Conservation (phyloP, 257 asterid genomes). For the Solanum okadae region DNA sequence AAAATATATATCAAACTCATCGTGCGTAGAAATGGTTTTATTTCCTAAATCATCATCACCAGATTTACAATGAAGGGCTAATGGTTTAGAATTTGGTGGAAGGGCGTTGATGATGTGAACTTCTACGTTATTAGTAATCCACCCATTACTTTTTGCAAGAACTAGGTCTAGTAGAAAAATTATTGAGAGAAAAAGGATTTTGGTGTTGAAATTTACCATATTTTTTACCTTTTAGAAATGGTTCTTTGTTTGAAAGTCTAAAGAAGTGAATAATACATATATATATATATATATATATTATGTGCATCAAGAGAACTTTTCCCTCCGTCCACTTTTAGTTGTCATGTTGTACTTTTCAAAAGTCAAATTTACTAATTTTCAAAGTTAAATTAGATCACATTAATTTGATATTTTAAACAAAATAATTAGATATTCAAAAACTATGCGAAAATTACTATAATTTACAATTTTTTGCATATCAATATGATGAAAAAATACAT, state of each 20-base stretch:
- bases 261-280: background rate
- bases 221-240: background rate
- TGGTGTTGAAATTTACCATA: background rate
- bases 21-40: background rate
- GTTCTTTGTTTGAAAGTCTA: background rate
- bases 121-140: background rate
- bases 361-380: too few species aligned
- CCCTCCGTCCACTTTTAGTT: too few species aligned
- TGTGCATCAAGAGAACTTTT: background rate
- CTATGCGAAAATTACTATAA: too few species aligned
- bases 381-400: too few species aligned
- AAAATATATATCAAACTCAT: background rate
- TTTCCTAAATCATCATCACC: background rate
- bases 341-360: too few species aligned
- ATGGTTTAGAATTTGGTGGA: background rate
- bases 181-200: background rate
- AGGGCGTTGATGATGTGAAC: background rate
- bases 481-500: too few species aligned
- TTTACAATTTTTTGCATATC: rapidly evolving
- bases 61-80: background rate
- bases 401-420: too few species aligned
- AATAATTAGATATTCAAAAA: too few species aligned
- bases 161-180: background rate
- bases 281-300: background rate
- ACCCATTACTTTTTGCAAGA: background rate